phyloP scores from a whole-genome alignment of 768 basidiomycete species.

The Kwoniella mangroviensis region DNA sequence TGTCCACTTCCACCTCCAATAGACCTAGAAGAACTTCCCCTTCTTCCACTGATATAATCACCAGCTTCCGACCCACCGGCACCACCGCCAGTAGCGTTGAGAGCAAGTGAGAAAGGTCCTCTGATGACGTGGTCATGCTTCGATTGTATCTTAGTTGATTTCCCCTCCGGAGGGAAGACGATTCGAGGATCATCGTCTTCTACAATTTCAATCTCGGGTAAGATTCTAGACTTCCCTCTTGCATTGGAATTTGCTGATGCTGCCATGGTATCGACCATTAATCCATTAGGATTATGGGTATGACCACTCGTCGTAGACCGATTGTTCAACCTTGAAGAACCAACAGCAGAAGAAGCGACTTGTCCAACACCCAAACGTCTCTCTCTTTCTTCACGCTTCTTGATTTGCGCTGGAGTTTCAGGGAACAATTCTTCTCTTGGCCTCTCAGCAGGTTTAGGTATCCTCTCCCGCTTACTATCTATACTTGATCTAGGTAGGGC shows the following conservation, averaged over 20 bases:
- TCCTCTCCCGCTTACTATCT: conserved; percentile 19
- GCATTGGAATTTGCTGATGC: conserved; percentile 1
- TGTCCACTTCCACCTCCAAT: conserved; percentile 18
- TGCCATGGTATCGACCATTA: conserved; percentile 29
- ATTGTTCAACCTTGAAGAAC: conserved; percentile 1
- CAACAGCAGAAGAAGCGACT: not conserved
- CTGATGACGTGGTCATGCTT: conserved; percentile 49
- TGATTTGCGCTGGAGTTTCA: conserved; percentile 54
- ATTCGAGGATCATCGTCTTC: conserved; percentile 53
- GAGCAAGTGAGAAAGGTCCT: conserved; percentile 41
- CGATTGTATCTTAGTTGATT: conserved; percentile 40
- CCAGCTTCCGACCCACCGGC: conserved; percentile 3
- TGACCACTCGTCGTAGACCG: not conserved
- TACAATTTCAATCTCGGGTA: conserved; percentile 54
- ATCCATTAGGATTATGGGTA: conserved; percentile 6
- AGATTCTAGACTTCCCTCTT: conserved; percentile 20
- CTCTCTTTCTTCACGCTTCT: conserved; percentile 47
- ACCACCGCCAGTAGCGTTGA: conserved; percentile 29
- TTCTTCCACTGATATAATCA: conserved; percentile 17
- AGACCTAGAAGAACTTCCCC: conserved; percentile 7
- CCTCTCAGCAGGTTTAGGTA: conserved; percentile 45
- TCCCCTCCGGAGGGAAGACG: conserved; percentile 37
- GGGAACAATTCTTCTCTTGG: conserved; percentile 51
- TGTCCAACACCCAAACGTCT: conserved; percentile 22
- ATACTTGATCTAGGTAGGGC: conserved; percentile 11